Evolutionary conservation across 192 early-diverging fungal species (phyloP), one percentile per base, ranked within the genome.

Genomic region (Cetraspora pellucida): DNA sequence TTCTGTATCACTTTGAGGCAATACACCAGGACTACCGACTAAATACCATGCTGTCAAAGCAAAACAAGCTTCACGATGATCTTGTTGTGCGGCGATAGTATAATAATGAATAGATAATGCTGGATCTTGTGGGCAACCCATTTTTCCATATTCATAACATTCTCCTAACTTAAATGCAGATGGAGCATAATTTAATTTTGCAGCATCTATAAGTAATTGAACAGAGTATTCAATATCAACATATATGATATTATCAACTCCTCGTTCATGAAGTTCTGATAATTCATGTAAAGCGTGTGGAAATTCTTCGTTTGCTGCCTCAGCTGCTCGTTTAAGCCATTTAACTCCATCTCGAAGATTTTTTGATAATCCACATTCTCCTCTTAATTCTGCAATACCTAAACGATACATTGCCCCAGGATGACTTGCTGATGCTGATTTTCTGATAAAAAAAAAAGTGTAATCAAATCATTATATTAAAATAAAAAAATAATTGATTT

Each of bases 11-110:
- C 85, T 88, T 73, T 90, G 90, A 19, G 88, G 85, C 43, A 91
- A 55, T 10, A 86, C 79, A 11, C 83, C 82, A 2, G 81, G 81
- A 11, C 82, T 82, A 1, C 90, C 90, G 2, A 90, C 89, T n/a
- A 91, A 71, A 77, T 91, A 91, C 90, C 90, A 91, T 37, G 88
- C 86, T 1, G 89, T 85, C 19, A 91, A 66, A 6, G 87, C 89
- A 77, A 91, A 88, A 50, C 87, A 86, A 28, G 89, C 85, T 65
- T 91, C 90, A 7, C 84, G 82, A 73, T 91, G 88, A 28, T 89
- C 87, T 71, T 88, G 83, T 74, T 89, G 84, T 5, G 90, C 89
- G 1, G 89, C 90, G 63, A 88, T 79, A 19, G 87, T 89, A 73
- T 90, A 91, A 63, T 85, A 91, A 66, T 88, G 86, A 47, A 87